phyloP scores from a whole-genome alignment of 2,329 filamentous ascomycete genomes.

The Aureobasidium vineae region DNA sequence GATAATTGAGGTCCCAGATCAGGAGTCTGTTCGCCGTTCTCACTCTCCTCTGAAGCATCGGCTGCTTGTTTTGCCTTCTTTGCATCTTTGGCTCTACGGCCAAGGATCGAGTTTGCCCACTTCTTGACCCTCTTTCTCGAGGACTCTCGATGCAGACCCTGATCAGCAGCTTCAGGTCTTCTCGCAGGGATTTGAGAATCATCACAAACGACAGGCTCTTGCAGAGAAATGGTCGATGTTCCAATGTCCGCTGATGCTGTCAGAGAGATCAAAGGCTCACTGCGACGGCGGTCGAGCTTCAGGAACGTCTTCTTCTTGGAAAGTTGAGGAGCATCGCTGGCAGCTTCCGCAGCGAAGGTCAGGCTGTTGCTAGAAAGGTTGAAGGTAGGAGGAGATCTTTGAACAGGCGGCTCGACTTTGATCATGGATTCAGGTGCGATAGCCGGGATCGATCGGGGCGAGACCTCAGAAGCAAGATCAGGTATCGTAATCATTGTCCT shows the following conservation, averaged over 20 bases:
- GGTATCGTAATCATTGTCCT: slow-evolving; percentile 29
- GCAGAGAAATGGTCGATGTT: slow-evolving; percentile 37
- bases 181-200: slow-evolving; percentile 22
- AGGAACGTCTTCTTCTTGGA: slow-evolving; percentile 62
- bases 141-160: slow-evolving; percentile 30
- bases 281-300: slow-evolving; percentile 54
- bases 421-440: not conserved
- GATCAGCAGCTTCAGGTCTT: slow-evolving; percentile 9
- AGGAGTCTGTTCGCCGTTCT: slow-evolving; percentile 5
- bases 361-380: not conserved
- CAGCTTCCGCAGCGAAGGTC: not conserved
- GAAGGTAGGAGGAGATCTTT: not conserved
- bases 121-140: slow-evolving; percentile 66
- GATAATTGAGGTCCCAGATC: slow-evolving; percentile 4
- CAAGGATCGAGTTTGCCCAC: slow-evolving; percentile 55
- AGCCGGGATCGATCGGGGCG: slow-evolving; percentile 26
- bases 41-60: slow-evolving; percentile 1
- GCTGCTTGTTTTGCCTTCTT: slow-evolving; percentile 22
- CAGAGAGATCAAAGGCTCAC: slow-evolving; percentile 40
- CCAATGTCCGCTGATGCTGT: slow-evolving; percentile 32
- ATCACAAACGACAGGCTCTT: slow-evolving; percentile 32
- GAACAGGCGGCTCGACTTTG: not conserved
- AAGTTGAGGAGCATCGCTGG: not conserved
- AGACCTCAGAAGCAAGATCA: slow-evolving; percentile 48
- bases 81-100: slow-evolving; percentile 28